Conservation (phyloP, 2,329 filamentous ascomycete genomes). For the Fusarium goolgardi region DNA sequence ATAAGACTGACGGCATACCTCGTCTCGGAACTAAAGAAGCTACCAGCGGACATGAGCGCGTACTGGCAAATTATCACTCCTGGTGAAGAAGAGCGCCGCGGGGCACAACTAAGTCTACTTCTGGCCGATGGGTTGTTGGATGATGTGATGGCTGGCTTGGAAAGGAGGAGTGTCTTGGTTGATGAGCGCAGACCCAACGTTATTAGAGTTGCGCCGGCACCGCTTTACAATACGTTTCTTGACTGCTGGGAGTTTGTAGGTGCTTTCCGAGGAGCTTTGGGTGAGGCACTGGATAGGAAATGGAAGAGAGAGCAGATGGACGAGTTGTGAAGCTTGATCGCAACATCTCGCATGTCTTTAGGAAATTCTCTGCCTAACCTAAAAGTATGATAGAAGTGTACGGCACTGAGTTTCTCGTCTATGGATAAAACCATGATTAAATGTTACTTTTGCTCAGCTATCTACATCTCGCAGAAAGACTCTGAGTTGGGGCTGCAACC, state of each 20-base stretch:
- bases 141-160: conserved; percentile 68
- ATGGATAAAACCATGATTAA: no score
- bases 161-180: conserved; percentile 75
- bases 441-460: not conserved
- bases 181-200: conserved; percentile 86
- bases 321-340: not conserved
- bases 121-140: conserved; percentile 75
- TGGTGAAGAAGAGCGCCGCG: conserved; percentile 68
- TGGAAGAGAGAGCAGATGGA: conserved; percentile 36
- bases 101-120: conserved; percentile 81
- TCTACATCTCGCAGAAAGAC: no score
- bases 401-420: not conserved
- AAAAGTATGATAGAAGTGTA: not conserved
- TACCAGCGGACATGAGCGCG: conserved; percentile 42
- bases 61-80: conserved; percentile 74
- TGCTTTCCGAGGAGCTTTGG: conserved; percentile 46
- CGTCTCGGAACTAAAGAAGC: conserved; percentile 66
- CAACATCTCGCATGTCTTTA: not conserved
- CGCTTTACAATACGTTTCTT: conserved; percentile 80
- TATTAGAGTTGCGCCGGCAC: conserved; percentile 80
- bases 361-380: not conserved
- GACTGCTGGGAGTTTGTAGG: conserved; percentile 61
- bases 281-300: conserved; percentile 39
- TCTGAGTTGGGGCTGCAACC: not conserved
- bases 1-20: conserved; percentile 74